phyloP scores from a whole-genome alignment of 1,284 basidiomycete species.

The Stygiomarasmius scandens region DNA sequence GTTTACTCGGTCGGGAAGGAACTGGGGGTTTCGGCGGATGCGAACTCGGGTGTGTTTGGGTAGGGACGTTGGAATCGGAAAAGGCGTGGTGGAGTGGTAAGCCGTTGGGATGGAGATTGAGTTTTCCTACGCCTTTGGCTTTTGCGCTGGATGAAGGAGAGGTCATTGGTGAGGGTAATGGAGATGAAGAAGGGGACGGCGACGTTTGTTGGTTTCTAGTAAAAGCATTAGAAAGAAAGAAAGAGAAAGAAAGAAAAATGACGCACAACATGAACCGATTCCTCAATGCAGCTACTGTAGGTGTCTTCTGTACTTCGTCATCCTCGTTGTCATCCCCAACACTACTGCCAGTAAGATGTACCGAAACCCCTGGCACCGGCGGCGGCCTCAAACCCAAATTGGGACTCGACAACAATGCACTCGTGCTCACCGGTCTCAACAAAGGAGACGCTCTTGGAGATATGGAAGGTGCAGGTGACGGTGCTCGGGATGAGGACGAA shows the following conservation, averaged over 20 bases:
- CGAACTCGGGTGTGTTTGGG: neutral
- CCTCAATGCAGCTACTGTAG: constrained; percentile 46
- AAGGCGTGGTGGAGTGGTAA: neutral
- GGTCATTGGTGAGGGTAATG: neutral
- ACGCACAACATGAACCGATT: constrained; percentile 49
- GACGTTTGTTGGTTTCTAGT: neutral
- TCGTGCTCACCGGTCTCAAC: constrained; percentile 41
- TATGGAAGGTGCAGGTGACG: constrained; percentile 31
- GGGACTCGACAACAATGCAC: constrained; percentile 11
- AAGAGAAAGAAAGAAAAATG: neutral
- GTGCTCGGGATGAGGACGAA: constrained; percentile 17
- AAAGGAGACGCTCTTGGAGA: constrained; percentile 45
- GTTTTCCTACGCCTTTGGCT: neutral
- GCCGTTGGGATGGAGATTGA: neutral
- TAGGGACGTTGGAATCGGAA: neutral
- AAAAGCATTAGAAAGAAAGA: neutral
- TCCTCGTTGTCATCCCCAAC: constrained; percentile 22
- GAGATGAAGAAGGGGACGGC: constrained; percentile 2
- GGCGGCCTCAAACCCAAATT: constrained; percentile 8
- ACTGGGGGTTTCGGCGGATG: neutral
- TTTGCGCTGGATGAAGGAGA: neutral
- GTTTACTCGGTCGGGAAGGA: neutral
- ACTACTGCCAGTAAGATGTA: constrained; percentile 22
- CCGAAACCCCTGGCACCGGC: too few relatives aligned
- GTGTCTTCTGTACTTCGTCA: constrained; percentile 25